These are phyloP conservation scores for Aotearoamyces nothofagi DNA, from an alignment of 2,329 filamentous ascomycete species.

Conservation along the genomic window DNA sequence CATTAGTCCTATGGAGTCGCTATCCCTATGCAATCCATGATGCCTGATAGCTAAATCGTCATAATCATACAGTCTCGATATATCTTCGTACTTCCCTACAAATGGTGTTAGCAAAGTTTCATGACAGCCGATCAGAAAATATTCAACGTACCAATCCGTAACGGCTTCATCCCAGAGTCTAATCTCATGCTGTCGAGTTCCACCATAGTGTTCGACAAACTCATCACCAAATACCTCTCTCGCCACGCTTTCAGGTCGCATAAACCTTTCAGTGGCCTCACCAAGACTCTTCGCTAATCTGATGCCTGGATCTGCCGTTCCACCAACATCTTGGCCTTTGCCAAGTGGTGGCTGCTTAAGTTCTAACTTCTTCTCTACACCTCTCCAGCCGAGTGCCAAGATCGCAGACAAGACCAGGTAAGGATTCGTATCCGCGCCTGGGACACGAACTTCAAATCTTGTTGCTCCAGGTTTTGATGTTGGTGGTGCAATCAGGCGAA, in stretches of 20 bases:
- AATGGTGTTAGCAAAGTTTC: conserved; percentile 5
- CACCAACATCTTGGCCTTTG: conserved; percentile 70
- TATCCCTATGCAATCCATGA: no score
- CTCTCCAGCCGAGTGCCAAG: conserved; percentile 76
- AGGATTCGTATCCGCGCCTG: conserved; percentile 87
- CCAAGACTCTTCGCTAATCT: conserved; percentile 72
- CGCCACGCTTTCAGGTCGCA: conserved; percentile 67
- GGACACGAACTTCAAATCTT: conserved; percentile 81
- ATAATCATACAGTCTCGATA: conserved; percentile 50
- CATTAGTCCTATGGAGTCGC: no score
- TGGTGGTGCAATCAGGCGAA: conserved; percentile 79
- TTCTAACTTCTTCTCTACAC: conserved; percentile 80
- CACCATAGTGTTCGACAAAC: conserved; percentile 91
- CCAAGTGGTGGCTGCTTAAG: conserved; percentile 72
- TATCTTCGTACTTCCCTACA: conserved; percentile 62
- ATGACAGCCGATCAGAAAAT: neutral
- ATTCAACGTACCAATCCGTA: conserved; percentile 76
- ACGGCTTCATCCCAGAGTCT: conserved; percentile 89
- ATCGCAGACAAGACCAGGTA: conserved; percentile 78
- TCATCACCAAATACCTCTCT: conserved; percentile 85
- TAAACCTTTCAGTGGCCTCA: conserved; percentile 72
- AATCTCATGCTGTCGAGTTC: conserved; percentile 83
- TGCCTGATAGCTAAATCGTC: no score
- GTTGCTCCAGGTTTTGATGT: conserved; percentile 75
- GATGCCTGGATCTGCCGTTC: conserved; percentile 52